Evolutionary conservation across 257 asterid genomes (phyloP), one percentile per base, ranked within the genome.

Genomic region (Nyctanthes arbortristis): DNA sequence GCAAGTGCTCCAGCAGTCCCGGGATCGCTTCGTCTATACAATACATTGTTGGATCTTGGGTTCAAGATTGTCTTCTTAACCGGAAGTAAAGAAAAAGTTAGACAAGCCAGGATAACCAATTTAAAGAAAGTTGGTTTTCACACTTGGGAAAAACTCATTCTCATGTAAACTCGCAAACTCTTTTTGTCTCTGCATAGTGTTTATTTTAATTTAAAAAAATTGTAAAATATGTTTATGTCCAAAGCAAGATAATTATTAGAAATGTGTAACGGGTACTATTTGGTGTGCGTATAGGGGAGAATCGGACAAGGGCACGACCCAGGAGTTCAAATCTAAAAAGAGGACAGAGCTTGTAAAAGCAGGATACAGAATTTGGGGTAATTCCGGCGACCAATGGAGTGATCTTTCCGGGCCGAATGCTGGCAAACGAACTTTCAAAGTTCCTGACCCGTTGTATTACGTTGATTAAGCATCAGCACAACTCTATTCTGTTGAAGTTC

Each of bases 341-440:
- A 36, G 87, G 52, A 69, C 65, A 3, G 84, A 80, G 55, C 37
- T 86, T 0, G 87, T 78, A 62, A 55, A 74, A 0, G 61, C 76
- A 3, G 92, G 90, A 3, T 88, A 86, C 22, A 74, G 76, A 72
- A 86, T 88, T 3, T 63, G 84, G 24, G 96, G 90, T 31, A 88
- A 88, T 25, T 43, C 79, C 12, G 96, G 96, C 65, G 96, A 88
- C 62, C 96, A 88, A 47, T 88, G 96, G 96, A 84, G 85, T 61
- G 92, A 88, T 75, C 22, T 88, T 2, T 37, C 79, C 0, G 92
- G 92, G 0, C n/a, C 59, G 0, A 55, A 84, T 39, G 71, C n/a
- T 1, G 92, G 90, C 1, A 34, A 47, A 2, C 65, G 90, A 27
- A 84, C 86, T 4, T 88, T 88, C 79, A 88, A 88, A 74, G 74